phyloP scores from a whole-genome alignment of 768 basidiomycete species.

The Lentinula guzmanii region DNA sequence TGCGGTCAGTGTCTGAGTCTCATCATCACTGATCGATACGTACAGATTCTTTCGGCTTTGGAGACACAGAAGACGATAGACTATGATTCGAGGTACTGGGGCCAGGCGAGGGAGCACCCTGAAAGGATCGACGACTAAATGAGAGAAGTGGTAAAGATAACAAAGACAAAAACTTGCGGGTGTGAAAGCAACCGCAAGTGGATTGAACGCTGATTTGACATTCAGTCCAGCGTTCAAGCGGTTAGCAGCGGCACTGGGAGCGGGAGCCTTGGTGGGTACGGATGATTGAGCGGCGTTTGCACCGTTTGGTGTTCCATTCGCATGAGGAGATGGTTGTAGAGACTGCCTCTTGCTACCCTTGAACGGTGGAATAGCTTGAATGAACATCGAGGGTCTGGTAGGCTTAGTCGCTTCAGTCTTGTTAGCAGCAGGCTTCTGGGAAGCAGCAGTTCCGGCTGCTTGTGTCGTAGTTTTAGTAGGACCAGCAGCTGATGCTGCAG shows the following conservation, averaged over 20 bases:
- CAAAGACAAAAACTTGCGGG: constrained; percentile 39
- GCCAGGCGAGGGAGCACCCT: constrained; percentile 45
- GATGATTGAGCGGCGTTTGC: constrained; percentile 22
- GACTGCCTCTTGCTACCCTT: constrained; percentile 46
- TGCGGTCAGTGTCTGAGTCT: neutral
- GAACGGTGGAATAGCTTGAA: constrained; percentile 90
- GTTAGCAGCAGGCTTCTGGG: constrained; percentile 26
- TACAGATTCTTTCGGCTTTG: constrained; percentile 62
- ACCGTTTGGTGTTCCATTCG: neutral
- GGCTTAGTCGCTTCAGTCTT: constrained; percentile 24
- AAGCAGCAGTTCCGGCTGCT: constrained; percentile 10
- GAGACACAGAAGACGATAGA: constrained; percentile 44
- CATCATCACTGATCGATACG: constrained; percentile 9
- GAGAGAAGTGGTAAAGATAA: constrained; percentile 17
- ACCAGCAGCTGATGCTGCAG: constrained; percentile 13
- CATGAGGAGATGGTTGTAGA: constrained; percentile 16
- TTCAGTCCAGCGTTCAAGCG: constrained; percentile 47
- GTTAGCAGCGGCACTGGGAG: constrained; percentile 17
- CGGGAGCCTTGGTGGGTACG: constrained; percentile 19
- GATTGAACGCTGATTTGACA: constrained; percentile 85
- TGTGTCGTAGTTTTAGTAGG: constrained; percentile 23
- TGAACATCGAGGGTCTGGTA: constrained; percentile 60
- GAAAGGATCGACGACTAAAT: constrained; percentile 7
- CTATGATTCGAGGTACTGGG: constrained; percentile 24
- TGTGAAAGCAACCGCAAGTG: constrained; percentile 80